These are phyloP conservation scores for Talaromyces liani DNA, from an alignment of 495 filamentous ascomycete species.

Conservation along the genomic window DNA sequence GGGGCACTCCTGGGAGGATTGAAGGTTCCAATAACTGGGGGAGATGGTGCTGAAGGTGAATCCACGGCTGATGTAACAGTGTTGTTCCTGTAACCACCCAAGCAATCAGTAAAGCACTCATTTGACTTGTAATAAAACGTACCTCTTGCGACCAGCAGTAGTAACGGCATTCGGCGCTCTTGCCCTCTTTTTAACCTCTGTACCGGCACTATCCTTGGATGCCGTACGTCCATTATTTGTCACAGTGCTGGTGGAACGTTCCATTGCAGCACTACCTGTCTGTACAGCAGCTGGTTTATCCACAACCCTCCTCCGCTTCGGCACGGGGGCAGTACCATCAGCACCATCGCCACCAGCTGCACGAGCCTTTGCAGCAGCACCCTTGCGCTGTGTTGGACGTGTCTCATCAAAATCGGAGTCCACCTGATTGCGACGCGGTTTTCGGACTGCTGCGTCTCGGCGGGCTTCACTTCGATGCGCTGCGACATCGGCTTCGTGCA, in stretches of 20 bases:
- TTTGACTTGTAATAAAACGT: too few relatives aligned
- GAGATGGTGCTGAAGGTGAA: conserved; percentile 65
- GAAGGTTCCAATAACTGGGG: conserved; percentile 60
- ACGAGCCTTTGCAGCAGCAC: conserved; percentile 53
- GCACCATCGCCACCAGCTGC: conserved; percentile 32
- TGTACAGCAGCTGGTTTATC: conserved; percentile 49
- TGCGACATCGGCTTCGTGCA: conserved; percentile 65
- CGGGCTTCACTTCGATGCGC: conserved; percentile 70
- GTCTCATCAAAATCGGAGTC: conserved; percentile 77
- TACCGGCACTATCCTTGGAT: conserved; percentile 53
- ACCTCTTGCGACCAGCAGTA: conserved; percentile 65
- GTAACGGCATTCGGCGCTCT: conserved; percentile 52
- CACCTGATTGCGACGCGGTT: conserved; percentile 54
- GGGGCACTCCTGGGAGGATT: conserved; percentile 38
- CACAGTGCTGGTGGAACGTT: conserved; percentile 61
- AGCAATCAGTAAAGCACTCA: neutral
- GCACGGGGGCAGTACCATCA: conserved; percentile 24
- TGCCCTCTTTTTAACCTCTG: conserved; percentile 58
- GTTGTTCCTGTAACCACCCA: conserved; percentile 36
- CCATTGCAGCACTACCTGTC: conserved; percentile 50
- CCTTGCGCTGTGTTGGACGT: conserved; percentile 45
- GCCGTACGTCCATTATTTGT: conserved; percentile 36
- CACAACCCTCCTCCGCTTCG: conserved; percentile 69
- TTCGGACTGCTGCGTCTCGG: conserved; percentile 76
- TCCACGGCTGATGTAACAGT: conserved; percentile 42